Conservation (phyloP, 164 flowering plant genomes). For the Vitis labrusca region DNA sequence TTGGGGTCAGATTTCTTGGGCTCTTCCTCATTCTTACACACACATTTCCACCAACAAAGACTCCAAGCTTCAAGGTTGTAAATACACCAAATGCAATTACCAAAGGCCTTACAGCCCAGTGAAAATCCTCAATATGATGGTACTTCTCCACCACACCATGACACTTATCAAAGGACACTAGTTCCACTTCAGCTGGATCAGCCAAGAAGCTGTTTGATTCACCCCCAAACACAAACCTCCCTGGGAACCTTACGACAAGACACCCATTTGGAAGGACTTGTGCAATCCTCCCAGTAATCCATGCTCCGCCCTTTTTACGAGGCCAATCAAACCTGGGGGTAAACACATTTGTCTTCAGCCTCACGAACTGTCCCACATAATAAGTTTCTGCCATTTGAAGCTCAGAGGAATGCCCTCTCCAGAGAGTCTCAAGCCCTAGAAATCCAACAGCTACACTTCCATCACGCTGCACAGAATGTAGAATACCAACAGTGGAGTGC, state of each 20-base stretch:
- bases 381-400: slow-evolving; percentile 81
- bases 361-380: slow-evolving; percentile 80
- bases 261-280: slow-evolving; percentile 63
- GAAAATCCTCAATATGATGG: slow-evolving; percentile 91
- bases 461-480: slow-evolving; percentile 72
- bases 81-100: slow-evolving; percentile 71
- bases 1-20: not conserved
- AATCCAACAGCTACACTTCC: slow-evolving; percentile 69
- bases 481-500: slow-evolving; percentile 82
- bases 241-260: slow-evolving; percentile 74
- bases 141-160: slow-evolving; percentile 66
- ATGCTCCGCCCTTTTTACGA: slow-evolving; percentile 51
- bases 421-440: slow-evolving; percentile 73
- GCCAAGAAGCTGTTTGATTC: slow-evolving; percentile 46
- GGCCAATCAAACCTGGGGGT: slow-evolving; percentile 93
- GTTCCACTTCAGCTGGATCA: slow-evolving; percentile 91
- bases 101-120: slow-evolving; percentile 91
- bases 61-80: slow-evolving; percentile 50
- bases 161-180: slow-evolving; percentile 58
- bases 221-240: slow-evolving; percentile 49
- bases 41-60: not conserved
- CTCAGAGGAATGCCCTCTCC: slow-evolving; percentile 70
- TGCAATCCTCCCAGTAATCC: slow-evolving; percentile 74
- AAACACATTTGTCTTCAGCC: slow-evolving; percentile 54
- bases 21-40: slow-evolving; percentile 8